These are phyloP conservation scores for Hymenoscyphus scutula DNA, from an alignment of 2,329 filamentous ascomycete genomes.

Conservation along the genomic window DNA sequence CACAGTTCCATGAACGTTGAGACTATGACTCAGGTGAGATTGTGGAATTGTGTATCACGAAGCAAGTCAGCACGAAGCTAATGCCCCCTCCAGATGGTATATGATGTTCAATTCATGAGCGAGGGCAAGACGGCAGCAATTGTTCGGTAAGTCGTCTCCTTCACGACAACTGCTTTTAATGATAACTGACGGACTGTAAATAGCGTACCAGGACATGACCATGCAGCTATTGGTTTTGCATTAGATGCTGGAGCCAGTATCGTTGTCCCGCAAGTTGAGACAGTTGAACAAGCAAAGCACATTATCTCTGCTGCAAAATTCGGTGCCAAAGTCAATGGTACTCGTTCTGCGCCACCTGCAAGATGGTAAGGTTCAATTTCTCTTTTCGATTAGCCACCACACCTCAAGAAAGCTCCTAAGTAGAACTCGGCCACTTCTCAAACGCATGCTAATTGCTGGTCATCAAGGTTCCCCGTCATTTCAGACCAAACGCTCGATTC, in stretches of 20 bases:
- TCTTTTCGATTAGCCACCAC: neutral
- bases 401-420: neutral
- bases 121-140: conserved; percentile 45
- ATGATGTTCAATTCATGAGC: conserved; percentile 47
- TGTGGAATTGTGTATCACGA: conserved; percentile 15
- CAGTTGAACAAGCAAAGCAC: conserved; percentile 45
- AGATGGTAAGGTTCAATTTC: conserved; percentile 28
- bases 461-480: conserved; percentile 37
- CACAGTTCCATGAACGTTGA: conserved; percentile 46
- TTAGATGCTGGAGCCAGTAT: conserved; percentile 50
- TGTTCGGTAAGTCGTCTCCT: conserved; percentile 39
- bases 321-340: conserved; percentile 41
- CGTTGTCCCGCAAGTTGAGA: conserved; percentile 48
- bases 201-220: conserved; percentile 46
- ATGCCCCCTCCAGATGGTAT: conserved; percentile 41
- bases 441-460: neutral
- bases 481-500: conserved; percentile 39
- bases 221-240: conserved; percentile 46
- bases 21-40: conserved; percentile 46
- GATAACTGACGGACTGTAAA: neutral
- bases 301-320: conserved; percentile 45
- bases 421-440: no score
- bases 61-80: neutral
- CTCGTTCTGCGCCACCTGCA: conserved; percentile 46
- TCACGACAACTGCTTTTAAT: neutral